phyloP scores from a whole-genome alignment of 345 rosid genomes.

The Gossypium anomalum region DNA sequence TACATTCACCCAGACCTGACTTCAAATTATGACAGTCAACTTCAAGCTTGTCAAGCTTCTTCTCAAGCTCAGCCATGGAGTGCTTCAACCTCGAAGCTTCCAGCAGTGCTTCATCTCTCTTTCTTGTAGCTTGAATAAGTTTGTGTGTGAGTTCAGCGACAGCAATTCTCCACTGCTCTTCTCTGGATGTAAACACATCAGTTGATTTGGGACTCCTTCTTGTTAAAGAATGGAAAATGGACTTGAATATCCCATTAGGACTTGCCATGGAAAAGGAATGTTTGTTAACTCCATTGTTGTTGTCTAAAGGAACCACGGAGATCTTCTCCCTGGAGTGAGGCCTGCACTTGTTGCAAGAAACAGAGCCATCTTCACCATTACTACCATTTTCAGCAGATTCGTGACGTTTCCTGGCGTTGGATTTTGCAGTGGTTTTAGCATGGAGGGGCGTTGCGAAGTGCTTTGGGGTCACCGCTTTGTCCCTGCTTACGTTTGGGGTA shows the following conservation, averaged over 20 bases:
- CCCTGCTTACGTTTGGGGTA: constrained; percentile 27
- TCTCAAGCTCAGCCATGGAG: constrained; percentile 92
- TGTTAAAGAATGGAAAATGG: constrained; percentile 59
- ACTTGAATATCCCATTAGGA: constrained; percentile 73
- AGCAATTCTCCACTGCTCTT: constrained; percentile 70
- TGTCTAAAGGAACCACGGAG: constrained; percentile 80
- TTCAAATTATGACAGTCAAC: constrained; percentile 71
- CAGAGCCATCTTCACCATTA: constrained; percentile 31
- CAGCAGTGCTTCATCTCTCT: constrained; percentile 69
- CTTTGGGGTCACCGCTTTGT: constrained; percentile 29
- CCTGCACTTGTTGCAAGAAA: constrained; percentile 87
- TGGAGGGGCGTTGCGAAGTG: constrained; percentile 64
- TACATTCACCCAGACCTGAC: constrained; percentile 69
- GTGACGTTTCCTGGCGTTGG: constrained; percentile 40
- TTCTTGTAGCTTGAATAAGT: constrained; percentile 70
- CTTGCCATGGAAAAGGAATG: constrained; percentile 52
- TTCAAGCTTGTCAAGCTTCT: constrained; percentile 84
- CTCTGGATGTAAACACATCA: constrained; percentile 33
- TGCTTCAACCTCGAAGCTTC: constrained; percentile 75
- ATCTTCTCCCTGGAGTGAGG: constrained; percentile 74
- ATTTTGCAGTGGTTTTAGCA: constrained; percentile 31
- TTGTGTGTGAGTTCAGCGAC: constrained; percentile 82
- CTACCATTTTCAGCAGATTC: constrained; percentile 19
- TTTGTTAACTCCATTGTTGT: constrained; percentile 43
- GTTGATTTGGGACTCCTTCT: constrained; percentile 56